Conservation (phyloP, 78 protist species). For the slime mould (Dictyostelium discoideum) region DNA sequence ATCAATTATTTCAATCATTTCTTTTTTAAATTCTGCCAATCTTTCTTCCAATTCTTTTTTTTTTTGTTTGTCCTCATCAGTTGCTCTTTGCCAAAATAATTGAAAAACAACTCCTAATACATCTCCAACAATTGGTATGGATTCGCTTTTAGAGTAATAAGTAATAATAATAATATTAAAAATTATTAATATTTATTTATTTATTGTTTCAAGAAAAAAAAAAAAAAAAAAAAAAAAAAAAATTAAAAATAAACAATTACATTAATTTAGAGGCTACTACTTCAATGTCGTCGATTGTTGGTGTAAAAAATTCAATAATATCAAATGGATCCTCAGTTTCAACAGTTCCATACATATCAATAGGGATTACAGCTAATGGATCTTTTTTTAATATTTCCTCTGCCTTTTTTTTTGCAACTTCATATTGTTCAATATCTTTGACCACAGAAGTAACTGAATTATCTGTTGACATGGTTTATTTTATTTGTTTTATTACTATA, state of each 20-base stretch:
- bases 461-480: background rate
- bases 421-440: background rate
- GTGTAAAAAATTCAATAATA: background rate
- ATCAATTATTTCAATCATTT: background rate
- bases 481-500: no score
- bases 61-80: background rate
- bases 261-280: background rate
- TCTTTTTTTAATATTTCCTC: background rate
- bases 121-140: background rate
- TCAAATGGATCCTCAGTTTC: background rate
- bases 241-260: background rate
- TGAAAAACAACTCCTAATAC: background rate
- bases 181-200: no score
- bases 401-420: background rate
- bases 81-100: background rate
- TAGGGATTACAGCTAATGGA: background rate
- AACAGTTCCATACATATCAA: background rate
- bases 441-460: background rate
- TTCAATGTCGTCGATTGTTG: background rate
- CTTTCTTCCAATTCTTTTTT: background rate
- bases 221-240: no score
- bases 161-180: no score
- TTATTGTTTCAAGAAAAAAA: no score
- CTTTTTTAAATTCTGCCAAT: background rate
- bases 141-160: background rate